Percentiles rank a stretch among this genome's conserved stretches.
phyloP scores from a whole-genome alignment of 2,329 filamentous ascomycete genomes.

The Alternaria infectoria region DNA sequence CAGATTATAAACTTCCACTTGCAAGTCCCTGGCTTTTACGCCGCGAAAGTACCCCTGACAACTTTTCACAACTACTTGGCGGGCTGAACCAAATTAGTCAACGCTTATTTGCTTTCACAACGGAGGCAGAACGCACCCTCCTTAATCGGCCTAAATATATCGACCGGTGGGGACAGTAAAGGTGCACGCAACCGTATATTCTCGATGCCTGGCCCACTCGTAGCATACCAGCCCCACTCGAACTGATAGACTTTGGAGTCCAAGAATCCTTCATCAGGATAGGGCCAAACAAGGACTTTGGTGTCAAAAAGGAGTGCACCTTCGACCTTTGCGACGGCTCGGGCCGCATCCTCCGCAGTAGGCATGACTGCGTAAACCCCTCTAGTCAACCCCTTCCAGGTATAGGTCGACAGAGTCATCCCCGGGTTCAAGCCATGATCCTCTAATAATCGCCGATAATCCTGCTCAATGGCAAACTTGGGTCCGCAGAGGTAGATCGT shows the following conservation, averaged over 20 bases:
- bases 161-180: background rate
- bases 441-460: background rate
- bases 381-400: background rate
- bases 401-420: background rate
- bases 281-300: background rate
- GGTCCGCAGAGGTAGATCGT: background rate
- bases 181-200: background rate
- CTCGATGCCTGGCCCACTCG: background rate
- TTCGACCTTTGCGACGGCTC: background rate
- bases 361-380: background rate
- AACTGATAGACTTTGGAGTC: background rate
- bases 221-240: background rate
- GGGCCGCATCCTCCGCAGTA: background rate
- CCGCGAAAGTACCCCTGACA: background rate
- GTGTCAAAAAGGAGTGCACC: background rate
- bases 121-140: background rate
- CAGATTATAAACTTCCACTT: background rate
- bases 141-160: background rate
- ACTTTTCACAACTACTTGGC: background rate
- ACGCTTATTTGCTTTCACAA: background rate
- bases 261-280: background rate
- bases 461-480: background rate
- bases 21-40: background rate
- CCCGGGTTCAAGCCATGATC: background rate
- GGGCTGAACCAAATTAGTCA: background rate